Percentiles rank a stretch among this genome's conserved stretches.
These are phyloP conservation scores for Coriolopsis trogii DNA, from an alignment of 1,284 basidiomycete genomes.

Conservation along the genomic window DNA sequence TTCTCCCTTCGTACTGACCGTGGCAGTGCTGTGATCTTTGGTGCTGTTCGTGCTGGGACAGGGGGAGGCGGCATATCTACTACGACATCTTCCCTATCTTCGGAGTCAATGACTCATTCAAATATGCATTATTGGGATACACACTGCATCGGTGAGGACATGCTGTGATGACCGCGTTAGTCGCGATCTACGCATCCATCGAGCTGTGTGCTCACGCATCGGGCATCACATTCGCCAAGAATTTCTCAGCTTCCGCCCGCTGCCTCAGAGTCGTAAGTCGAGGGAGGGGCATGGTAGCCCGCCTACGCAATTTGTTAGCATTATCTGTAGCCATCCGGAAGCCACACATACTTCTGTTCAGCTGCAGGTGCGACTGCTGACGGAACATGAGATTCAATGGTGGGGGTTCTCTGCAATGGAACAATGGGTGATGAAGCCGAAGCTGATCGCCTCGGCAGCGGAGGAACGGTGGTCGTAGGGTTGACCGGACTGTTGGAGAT, in stretches of 20 bases:
- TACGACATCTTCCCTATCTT: slow-evolving; percentile 10
- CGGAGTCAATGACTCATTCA: neutral
- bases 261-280: slow-evolving; percentile 29
- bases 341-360: neutral
- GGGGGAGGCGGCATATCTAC: slow-evolving; percentile 10
- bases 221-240: slow-evolving; percentile 44
- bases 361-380: neutral
- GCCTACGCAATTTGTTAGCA: slow-evolving; percentile 1
- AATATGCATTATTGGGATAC: neutral
- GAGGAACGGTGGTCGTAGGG: neutral
- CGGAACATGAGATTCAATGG: neutral
- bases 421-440: slow-evolving; percentile 11
- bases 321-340: too few relatives aligned
- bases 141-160: slow-evolving; percentile 38
- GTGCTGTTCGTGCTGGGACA: neutral
- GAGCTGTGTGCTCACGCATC: slow-evolving; percentile 34
- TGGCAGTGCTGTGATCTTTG: slow-evolving; percentile 5
- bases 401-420: neutral
- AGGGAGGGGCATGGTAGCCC: slow-evolving; percentile 25
- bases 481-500: slow-evolving; percentile 4
- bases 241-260: slow-evolving; percentile 39
- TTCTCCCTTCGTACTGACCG: slow-evolving; percentile 7
- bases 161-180: slow-evolving; percentile 23
- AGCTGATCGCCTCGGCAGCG: slow-evolving; percentile 11
- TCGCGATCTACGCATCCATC: neutral